phyloP scores from a whole-genome alignment of 1,139 yeast genomes.

The Pichia sp. region DNA sequence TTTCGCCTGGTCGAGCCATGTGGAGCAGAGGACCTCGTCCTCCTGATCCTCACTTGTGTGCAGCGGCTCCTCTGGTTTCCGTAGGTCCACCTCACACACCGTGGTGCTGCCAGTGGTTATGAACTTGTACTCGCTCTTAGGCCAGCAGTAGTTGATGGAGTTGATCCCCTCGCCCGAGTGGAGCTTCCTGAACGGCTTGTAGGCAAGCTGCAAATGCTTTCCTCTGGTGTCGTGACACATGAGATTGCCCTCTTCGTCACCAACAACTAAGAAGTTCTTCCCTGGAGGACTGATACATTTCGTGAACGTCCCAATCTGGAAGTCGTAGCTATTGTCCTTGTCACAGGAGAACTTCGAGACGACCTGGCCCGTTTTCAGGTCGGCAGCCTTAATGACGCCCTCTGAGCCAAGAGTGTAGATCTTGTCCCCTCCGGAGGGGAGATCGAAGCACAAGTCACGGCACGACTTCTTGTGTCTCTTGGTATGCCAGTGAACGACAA shows the following conservation, averaged over 20 bases:
- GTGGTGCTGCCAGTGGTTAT: conserved; percentile 82
- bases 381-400: conserved; percentile 70
- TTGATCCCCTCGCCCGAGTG: conserved; percentile 66
- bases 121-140: conserved; percentile 74
- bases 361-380: conserved; percentile 72
- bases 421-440: conserved; percentile 47
- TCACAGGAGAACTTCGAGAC: conserved; percentile 40
- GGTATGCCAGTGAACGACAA: conserved; percentile 65
- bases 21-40: conserved; percentile 78
- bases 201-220: conserved; percentile 34
- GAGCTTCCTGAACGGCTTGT: conserved; percentile 41
- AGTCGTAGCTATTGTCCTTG: conserved; percentile 21
- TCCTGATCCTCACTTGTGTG: conserved; percentile 83
- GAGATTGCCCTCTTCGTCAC: conserved; percentile 75
- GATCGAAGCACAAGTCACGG: conserved; percentile 66
- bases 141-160: conserved; percentile 62
- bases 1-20: conserved; percentile 60
- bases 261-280: conserved; percentile 63
- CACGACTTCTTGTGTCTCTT: conserved; percentile 90
- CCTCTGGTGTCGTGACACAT: conserved; percentile 55
- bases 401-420: conserved; percentile 75
- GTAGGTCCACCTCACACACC: conserved; percentile 69
- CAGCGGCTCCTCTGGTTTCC: conserved; percentile 46
- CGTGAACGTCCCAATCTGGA: conserved; percentile 43
- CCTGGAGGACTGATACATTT: conserved; percentile 60